Evolutionary conservation across 1,284 basidiomycete species (phyloP), one percentile per base, ranked within the genome.

Genomic region (Cryptococcus depauperatus): DNA sequence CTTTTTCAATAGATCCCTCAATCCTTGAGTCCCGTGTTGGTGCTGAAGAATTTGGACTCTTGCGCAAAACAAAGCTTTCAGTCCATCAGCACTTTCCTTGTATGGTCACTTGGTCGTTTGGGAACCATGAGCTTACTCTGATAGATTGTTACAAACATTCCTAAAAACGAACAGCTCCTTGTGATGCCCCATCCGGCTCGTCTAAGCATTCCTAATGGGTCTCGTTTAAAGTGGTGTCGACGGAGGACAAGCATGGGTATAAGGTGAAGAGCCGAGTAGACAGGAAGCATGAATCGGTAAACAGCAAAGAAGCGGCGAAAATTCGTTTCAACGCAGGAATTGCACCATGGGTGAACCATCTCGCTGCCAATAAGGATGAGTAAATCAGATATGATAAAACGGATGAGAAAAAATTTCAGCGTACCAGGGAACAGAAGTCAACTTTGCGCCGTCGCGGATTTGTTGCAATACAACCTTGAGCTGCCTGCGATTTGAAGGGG

Each of bases 251-350:
- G 70, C 50, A 81, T 76, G 0, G 93, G 93, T 27, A 96, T 81
- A 51, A 96, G 78, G 69, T 97, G 90, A 34, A 98, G 73, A 0
- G 89, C 90, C 18, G 86, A 82, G 58, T 97, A 98, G 33, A 79
- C 76, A 1, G 79, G 76, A 1, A 75, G 62, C 75, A 91, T 91
- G 84, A 84, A 92, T 58, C 62, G 54, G 62, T 85, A 86, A 2
- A 95, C 89, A 18, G 78, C 74, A 56, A 84, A 76, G 73, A 92
- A 87, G 16, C 89, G 81, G 27, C 82, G 78, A 18, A 85, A 48
- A 8, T 82, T 81, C 6, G 83, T 82, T 9, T 72, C 69, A 21
- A 75, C 61, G 63, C 91, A 95, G 7, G 77, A 80, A 35, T 84
- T 79, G 11, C 81, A 64, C 64, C 81, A 81, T 0, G 92, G 92